Evolutionary conservation across 202 grass and related monocot genomes (phyloP), one percentile per base, ranked within the genome.

Genomic region (Zizania palustris): DNA sequence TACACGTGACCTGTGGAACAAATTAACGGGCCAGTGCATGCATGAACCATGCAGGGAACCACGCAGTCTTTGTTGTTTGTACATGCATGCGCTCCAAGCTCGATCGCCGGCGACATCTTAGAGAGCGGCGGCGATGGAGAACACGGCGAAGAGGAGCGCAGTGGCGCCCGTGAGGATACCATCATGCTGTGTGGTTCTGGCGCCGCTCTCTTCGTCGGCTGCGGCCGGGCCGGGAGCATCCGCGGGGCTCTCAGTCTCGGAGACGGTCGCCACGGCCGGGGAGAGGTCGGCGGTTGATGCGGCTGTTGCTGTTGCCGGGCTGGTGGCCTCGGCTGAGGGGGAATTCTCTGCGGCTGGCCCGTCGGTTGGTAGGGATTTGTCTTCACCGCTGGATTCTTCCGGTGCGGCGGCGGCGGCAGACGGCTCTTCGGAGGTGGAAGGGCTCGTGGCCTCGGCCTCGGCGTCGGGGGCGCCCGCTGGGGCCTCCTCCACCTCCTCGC

Each of bases 151-250:
- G 58, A 85, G 5, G 61, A 76, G 11, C 63, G 0, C 28, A 28
- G 58, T 50, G 5, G 40, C 38, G 39, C 71, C 39, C 14, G 34
- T 49, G 45, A 87, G 77, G 11, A 77, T n/a, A 11, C 53, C 54
- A 6, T 53, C 54, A 6, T 53, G 35, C 41, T 45, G 41, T 22
- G 34, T 41, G 41, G 20, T 14, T 41, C 65, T 77, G 18, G 86
- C 72, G 49, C 80, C 72, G 69, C 85, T 64, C 53, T 46, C 60
- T 7, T 55, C 70, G 36, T 61, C 83, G 60, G 66, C 82, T 4
- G 53, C 51, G 5, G 62, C 63, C 4, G 75, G 60, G 1, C 72
- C 75, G 3, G 90, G 83, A 21, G 71, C 74, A 11, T 20, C 68
- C 3, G 75, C 50, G 8, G 83, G 77, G 36, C 72, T 33, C 64